A percentile compares a stretch with the other conserved stretches of the same genome.
These are phyloP conservation scores for Evernia prunastri DNA, from an alignment of 495 filamentous ascomycete genomes.

Conservation along the genomic window DNA sequence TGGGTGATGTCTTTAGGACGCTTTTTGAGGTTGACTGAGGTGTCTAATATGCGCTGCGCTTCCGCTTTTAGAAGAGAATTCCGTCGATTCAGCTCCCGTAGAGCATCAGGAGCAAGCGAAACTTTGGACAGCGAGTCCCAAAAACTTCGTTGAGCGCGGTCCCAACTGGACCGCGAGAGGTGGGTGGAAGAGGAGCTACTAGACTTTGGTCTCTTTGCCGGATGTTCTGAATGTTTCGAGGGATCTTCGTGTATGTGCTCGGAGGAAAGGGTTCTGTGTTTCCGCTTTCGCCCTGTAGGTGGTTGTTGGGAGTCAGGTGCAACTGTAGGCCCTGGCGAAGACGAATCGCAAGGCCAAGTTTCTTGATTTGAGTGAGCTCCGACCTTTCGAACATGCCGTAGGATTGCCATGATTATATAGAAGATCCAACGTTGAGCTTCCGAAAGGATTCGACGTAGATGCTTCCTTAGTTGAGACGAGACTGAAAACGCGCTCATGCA, in stretches of 20 bases:
- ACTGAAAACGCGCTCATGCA: not conserved
- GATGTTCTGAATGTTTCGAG: not conserved
- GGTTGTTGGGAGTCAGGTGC: not conserved
- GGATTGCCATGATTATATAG: slow-evolving; percentile 1
- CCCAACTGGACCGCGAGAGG: not conserved
- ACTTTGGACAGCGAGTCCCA: slow-evolving; percentile 1
- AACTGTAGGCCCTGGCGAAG: not conserved
- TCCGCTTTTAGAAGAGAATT: not conserved
- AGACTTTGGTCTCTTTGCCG: not conserved
- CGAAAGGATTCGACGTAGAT: not conserved
- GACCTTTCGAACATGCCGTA: not conserved
- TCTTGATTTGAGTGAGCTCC: slow-evolving; percentile 6
- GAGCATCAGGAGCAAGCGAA: not conserved
- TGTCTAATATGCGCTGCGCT: too few relatives aligned
- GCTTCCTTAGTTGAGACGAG: not conserved
- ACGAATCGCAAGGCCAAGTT: not conserved
- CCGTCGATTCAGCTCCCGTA: not conserved
- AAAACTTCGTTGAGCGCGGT: not conserved
- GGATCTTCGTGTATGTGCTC: not conserved
- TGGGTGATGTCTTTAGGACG: not conserved
- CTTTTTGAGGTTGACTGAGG: not conserved
- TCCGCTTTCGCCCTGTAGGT: slow-evolving; percentile 5
- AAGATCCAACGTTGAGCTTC: not conserved
- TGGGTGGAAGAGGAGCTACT: not conserved
- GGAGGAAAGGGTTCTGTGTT: not conserved